Base-by-base conservation (phyloP, 371 early-diverging fungal species). In the Mucor sp. region DNA sequence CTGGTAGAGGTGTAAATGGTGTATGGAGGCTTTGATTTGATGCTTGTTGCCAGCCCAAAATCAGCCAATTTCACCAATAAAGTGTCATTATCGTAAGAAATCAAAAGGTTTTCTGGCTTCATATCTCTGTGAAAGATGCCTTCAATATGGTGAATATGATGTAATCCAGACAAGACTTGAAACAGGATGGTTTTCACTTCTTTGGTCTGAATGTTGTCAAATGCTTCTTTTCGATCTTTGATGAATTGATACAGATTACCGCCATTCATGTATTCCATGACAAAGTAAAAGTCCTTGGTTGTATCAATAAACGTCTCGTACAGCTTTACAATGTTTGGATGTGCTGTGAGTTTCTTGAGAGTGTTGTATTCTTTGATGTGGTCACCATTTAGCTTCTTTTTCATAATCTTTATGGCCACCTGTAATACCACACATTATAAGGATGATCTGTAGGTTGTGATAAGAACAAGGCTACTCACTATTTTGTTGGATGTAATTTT, bases 391-490 rank as follows among this genome's bases (percentile, higher is more conserved):
- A 89, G 91, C 66, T 92, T 94, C 74, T 93, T 90, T 81, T 97
- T 95, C 95, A 97, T 96, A 62, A 91, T 88, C 77, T 97, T 97
- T 62, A 97, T 93, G 11, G 98, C 98, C 4, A 97, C 93, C 95
- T 93, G 28, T 35, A 1, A 39, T 56, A 19, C 12, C 6, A 6
- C 28, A 33, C 17, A 60, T 48, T 62, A 9, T 12, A 43, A 57
- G n/a, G 19, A 11, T 14, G 14, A 11, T 25, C 48, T 53, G 2
- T 6, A 30, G 30, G 30, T 30, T 27, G 3, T 17, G 33, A 11
- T 19, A 14, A 66, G 19, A 25, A 62, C 60, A 55, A 28, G 23
- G 32, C 41, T 19, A 58, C 70, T 66, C 84, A 94, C 97, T 75
- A 84, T 84, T 69, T 93, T 89, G 27, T 89, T 87, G 8, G 89